Evolutionary conservation across 169 alveolate genomes (phyloP), one percentile per base, ranked within the genome.

Genomic region (Plasmodium fragile): DNA sequence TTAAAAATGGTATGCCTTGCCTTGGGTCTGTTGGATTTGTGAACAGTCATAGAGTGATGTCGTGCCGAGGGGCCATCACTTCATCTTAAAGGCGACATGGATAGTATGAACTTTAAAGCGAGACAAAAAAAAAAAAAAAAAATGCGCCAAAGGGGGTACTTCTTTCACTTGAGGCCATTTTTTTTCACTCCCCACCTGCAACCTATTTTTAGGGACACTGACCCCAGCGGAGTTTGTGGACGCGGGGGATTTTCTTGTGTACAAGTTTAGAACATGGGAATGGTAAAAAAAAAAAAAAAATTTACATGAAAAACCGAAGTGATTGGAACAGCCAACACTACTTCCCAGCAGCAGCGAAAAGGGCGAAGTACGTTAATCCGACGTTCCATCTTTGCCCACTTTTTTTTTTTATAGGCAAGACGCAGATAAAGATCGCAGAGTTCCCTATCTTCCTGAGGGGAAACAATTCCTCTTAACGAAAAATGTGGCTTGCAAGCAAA

Each of bases 1-100:
- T 96, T 5, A 83, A 97, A 73, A 98, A 97, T 94, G 97, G 92
- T 84, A 96, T 95, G 77, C 95, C 97, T 13, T 82, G 94, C 7
- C 73, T 73, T 3, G 36, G 43, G 36, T 22, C 53, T 34, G 28
- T 73, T 36, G 13, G 10, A 32, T 73, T 30, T 11, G 30, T 73
- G 30, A 25, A 18, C 30, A 65, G 36, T 25, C 81, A 30, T 32
- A 5, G 30, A 32, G 43, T 36, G 36, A 30, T 73, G 81, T 22
- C 45, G 5, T 81, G 18, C 36, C 22, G 69, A 49, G 70, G 69
- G 59, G 22, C 28, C 39, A 80, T 80, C 16, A 8, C n/a, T 80
- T 13, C 25, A 16, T 22, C 43, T 52, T 45, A 52, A 22, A 11
- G 82, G 43, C 16, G 18, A 49, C 55, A 28, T 28, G 39, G 43